Conservation (phyloP, 2,329 filamentous ascomycete genomes). For the Laburnicola sp. region DNA sequence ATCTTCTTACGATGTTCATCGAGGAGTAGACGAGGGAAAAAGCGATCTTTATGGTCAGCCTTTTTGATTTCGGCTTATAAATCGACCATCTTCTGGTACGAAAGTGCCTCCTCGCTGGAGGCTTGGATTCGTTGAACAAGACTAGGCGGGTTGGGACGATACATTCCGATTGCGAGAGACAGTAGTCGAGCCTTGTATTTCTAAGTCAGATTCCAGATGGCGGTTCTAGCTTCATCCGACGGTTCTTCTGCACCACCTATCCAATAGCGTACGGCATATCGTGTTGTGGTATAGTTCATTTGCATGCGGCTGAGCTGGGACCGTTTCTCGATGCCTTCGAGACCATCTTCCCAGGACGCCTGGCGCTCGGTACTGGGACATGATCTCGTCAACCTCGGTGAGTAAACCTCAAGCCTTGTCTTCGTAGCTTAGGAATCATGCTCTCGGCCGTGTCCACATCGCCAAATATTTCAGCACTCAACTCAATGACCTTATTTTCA, state of each 20-base stretch:
- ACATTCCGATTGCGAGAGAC: conserved; percentile 6
- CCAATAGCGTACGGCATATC: neutral
- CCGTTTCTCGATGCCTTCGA: conserved; percentile 3
- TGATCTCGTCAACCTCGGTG: conserved; percentile 1
- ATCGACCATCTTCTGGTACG: conserved; percentile 9
- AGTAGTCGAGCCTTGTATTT: conserved; percentile 6
- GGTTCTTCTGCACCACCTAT: neutral
- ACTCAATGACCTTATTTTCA: neutral
- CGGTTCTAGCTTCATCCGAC: neutral
- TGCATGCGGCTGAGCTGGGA: neutral
- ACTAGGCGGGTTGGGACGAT: no score
- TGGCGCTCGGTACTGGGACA: conserved; percentile 1
- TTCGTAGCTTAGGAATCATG: neutral
- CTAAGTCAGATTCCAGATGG: conserved; percentile 1
- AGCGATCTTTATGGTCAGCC: no score
- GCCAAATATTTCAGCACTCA: neutral
- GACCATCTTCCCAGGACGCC: conserved; percentile 6
- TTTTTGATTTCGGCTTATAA: conserved; percentile 1
- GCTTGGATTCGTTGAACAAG: no score
- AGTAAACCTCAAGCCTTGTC: neutral
- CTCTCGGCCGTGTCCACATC: neutral
- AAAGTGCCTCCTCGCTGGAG: no score
- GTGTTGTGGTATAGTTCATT: neutral
- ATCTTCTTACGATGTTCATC: no score
- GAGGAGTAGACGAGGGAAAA: no score